Base-by-base conservation (phyloP, 2,329 filamentous ascomycete genomes). In the Epichloe festucae region DNA sequence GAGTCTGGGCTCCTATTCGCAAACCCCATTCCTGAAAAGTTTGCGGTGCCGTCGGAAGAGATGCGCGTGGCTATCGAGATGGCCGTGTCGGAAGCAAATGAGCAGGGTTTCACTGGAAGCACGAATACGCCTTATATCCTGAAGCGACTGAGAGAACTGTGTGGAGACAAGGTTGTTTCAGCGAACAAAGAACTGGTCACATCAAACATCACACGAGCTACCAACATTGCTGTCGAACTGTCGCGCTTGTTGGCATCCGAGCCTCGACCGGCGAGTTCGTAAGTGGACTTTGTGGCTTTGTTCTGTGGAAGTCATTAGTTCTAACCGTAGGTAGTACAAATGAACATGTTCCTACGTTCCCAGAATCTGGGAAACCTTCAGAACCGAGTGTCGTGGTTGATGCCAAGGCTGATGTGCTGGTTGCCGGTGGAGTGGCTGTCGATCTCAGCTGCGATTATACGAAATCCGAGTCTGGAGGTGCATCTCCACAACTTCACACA, bases 401-500 rank as follows among this genome's bases (percentile, higher is more conserved):
- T 14, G 55, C 55, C 55, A 64, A 64, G 55, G 72, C 75, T 49
- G 82, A 90, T 57, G 76, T 96, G n/a, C 70, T 96, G 31, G 88
- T 96, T 43, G 87, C 89, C 49, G 91, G 90, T n/a, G 89, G 89
- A 12, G 78, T 97, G 34, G 91, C 91, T 15, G 75, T 95, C 55
- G 91, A 97, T 66, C 73, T 93, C 38, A 85, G 84, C 57, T 96
- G 91, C 71, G 86, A 96, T 65, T 93, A 84, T 57, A 55, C 58
- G 15, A 54, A 57, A 19, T 50, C 59, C 41, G 63, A 58, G 40
- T 52, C 61, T 2, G 62, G 59, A 8, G 58, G 64, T 21, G 52
- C 50, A 5, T 64, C 67, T 4, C 76, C 82, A 5, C 70, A 76
- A 48, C 72, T 83, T 39, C 79, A 90, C 54, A 95, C 89, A 0